Conservation (phyloP, 345 rosid species). For the Hirschfeldia incana region DNA sequence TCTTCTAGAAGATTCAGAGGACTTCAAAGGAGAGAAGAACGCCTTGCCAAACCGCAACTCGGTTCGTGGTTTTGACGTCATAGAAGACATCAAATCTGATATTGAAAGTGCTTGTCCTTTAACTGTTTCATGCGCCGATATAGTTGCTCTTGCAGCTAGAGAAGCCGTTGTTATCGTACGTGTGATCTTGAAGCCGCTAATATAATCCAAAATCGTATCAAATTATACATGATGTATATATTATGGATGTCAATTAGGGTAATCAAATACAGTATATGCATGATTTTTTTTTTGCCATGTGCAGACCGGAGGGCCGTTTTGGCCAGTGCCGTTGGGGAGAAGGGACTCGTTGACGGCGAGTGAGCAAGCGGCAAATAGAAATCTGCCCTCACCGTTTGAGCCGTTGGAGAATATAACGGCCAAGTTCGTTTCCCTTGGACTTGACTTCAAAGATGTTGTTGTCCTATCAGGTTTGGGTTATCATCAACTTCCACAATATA, state of each 20-base stretch:
- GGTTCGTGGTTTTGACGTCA: slow-evolving; percentile 70
- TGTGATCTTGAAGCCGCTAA: slow-evolving; percentile 2
- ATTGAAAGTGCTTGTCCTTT: slow-evolving; percentile 66
- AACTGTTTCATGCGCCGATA: slow-evolving; percentile 77
- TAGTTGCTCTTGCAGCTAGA: slow-evolving; percentile 78
- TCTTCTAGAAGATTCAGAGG: slow-evolving; percentile 65
- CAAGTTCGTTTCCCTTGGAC: slow-evolving; percentile 75
- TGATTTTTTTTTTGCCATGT: slow-evolving; percentile 1
- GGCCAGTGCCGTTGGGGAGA: slow-evolving; percentile 66
- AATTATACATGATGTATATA: background rate
- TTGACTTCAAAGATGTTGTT: slow-evolving; percentile 80
- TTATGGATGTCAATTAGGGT: background rate
- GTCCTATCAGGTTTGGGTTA: slow-evolving; percentile 72
- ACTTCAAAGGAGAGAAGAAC: slow-evolving; percentile 69
- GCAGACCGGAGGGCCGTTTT: slow-evolving; percentile 77
- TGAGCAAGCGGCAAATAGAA: slow-evolving; percentile 60
- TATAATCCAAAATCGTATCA: background rate
- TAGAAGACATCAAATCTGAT: slow-evolving; percentile 66
- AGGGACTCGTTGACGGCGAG: slow-evolving; percentile 70
- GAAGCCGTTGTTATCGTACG: slow-evolving; percentile 67
- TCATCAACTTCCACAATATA: background rate
- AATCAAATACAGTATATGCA: background rate
- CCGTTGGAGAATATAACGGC: slow-evolving; percentile 62
- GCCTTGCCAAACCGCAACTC: slow-evolving; percentile 72
- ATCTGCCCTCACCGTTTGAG: slow-evolving; percentile 77